Evolutionary conservation across 805 yeast species (phyloP), one percentile per base, ranked within the genome.

Genomic region (Cyberlindnera sargentensis): DNA sequence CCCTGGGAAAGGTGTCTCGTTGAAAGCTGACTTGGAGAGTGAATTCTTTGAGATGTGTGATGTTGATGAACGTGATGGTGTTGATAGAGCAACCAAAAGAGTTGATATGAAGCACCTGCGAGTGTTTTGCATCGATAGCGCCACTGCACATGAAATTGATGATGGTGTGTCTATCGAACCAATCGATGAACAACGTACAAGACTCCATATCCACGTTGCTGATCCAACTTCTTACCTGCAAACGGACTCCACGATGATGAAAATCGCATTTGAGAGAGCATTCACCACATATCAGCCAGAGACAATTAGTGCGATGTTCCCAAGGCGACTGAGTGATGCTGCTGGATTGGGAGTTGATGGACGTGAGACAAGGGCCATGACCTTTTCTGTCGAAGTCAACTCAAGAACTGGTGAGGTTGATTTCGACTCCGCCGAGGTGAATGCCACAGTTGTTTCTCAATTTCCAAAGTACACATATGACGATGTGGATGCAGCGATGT

Each of bases 121-220:
- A 0, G 80, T 89, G 2, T 91, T 79, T 59, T 89, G 97, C 63
- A 87, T 91, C 46, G 99, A 93, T 63, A 72, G 82, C 3, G 76
- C 68, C 4, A 72, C 71, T 35, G 95, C 98, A 0, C 82, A 83
- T 51, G 98, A 93, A 61, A 84, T 93, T 46, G 99, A 91, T 62
- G 99, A 91, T 63, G 99, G 97, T 38, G 71, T 91, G 27, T 78
- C 96, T 1, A 67, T 91, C 20, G 67, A 66, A 36, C 49, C 47
- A 4, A 41, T 57, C 3, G 48, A 50, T 4, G 52, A 55, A 1
- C 50, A 59, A 1, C 58, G 61, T 3, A 76, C 65, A 51, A 64
- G 67, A 8, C 51, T 90, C 5, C 74, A 82, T 29, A 71, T 88
- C 2, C 95, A 84, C 60, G 77, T 91, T 48, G 97, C 98, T 1